Percentiles rank a stretch among this genome's conserved stretches.
Conservation (phyloP, 2,329 filamentous ascomycete genomes). For the Hirsutella rhossiliensis region DNA sequence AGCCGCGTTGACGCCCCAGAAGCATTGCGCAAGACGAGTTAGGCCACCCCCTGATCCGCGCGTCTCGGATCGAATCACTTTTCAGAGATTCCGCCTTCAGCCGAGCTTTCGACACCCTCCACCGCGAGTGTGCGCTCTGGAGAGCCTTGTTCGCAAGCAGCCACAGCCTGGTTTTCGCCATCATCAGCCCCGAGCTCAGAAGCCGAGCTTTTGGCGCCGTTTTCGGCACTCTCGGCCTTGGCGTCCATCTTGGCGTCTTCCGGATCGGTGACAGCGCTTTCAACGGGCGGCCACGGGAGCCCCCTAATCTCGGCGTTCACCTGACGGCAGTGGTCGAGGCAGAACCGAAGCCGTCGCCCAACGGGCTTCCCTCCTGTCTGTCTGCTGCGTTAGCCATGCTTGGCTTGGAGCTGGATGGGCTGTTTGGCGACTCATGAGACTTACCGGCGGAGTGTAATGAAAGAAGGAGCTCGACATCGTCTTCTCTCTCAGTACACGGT, state of each 20-base stretch:
- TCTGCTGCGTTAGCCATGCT: background rate
- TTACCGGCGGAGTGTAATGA: constrained; percentile 34
- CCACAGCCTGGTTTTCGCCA: background rate
- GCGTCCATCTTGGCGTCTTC: background rate
- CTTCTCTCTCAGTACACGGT: constrained; percentile 28
- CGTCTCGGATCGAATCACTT: too few species aligned
- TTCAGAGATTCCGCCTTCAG: too few species aligned
- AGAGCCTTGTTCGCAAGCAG: background rate
- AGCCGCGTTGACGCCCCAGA: too few species aligned
- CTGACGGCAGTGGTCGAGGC: constrained; percentile 20
- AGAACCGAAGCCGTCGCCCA: constrained; percentile 19
- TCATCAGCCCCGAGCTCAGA: background rate
- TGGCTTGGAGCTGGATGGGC: background rate
- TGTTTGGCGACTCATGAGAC: constrained; percentile 5
- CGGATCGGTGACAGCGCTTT: background rate
- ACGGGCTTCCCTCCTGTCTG: constrained; percentile 26
- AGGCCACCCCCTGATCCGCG: too few species aligned
- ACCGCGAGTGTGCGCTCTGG: background rate
- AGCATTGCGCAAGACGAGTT: too few species aligned
- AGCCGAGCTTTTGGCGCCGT: background rate
- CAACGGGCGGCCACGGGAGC: constrained; percentile 12
- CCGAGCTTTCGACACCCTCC: background rate
- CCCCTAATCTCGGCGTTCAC: constrained; percentile 19
- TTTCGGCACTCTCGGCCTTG: too few species aligned
- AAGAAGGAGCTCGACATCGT: constrained; percentile 22